Evolutionary conservation across 495 filamentous ascomycete genomes (phyloP).

Genomic region (Talaromyces liani): DNA sequence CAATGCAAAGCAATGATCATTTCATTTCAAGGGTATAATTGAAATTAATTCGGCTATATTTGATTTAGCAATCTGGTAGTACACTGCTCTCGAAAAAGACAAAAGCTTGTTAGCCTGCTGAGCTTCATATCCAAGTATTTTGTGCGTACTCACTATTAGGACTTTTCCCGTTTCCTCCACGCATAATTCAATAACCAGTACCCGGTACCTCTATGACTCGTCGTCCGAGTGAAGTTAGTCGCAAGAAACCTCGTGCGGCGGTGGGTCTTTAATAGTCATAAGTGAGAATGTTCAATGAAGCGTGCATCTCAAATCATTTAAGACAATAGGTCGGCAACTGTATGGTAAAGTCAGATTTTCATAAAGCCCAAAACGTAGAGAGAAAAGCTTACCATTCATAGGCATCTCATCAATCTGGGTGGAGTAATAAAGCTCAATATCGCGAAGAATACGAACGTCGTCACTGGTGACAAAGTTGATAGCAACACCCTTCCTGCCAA

Average conservation of each 20-base stretch:
- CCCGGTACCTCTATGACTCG: constrained; percentile 12
- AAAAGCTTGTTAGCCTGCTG: background rate
- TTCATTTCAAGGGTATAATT: background rate
- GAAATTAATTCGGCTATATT: background rate
- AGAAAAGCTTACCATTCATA: constrained; percentile 63
- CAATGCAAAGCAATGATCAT: background rate
- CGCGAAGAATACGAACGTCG: constrained; percentile 93
- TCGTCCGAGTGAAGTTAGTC: background rate
- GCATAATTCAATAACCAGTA: constrained; percentile 13
- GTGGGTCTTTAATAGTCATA: background rate
- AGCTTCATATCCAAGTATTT: background rate
- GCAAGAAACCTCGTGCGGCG: background rate
- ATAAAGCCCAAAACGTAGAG: background rate
- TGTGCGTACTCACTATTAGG: background rate
- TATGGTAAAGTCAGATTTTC: constrained; percentile 9
- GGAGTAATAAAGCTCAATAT: constrained; percentile 95
- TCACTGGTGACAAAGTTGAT: constrained; percentile 99
- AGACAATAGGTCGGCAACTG: constrained; percentile 41
- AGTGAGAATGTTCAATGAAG: background rate
- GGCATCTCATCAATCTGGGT: constrained; percentile 99
- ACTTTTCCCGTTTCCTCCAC: constrained; percentile 32
- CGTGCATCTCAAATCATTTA: constrained; percentile 15
- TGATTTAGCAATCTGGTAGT: background rate
- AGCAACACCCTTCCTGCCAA: constrained; percentile 96
- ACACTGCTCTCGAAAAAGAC: constrained; percentile 16